phyloP scores from a whole-genome alignment of 495 filamentous ascomycete species.

The Poronia punctata region DNA sequence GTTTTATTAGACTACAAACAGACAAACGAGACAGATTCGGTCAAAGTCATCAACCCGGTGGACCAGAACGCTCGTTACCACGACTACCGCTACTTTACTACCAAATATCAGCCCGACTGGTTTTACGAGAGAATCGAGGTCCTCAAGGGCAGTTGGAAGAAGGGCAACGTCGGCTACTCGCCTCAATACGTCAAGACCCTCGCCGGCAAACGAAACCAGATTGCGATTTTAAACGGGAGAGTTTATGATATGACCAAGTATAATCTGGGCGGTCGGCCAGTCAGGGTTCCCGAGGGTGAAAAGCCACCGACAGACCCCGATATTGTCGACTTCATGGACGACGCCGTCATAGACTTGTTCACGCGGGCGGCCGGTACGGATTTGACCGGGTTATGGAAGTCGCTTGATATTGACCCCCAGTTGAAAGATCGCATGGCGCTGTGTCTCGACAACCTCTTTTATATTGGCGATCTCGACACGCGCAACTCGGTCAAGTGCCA shows the following conservation, averaged over 20 bases:
- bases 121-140: constrained; percentile 76
- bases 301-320: constrained; percentile 39
- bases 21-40: constrained; percentile 65
- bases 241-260: constrained; percentile 94
- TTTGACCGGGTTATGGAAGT: constrained; percentile 75
- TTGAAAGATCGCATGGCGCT: constrained; percentile 63
- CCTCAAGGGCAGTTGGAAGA: constrained; percentile 71
- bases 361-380: constrained; percentile 67
- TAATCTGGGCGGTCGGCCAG: constrained; percentile 62
- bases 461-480: constrained; percentile 86
- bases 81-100: constrained; percentile 81
- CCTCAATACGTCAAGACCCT: constrained; percentile 66
- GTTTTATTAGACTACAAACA: constrained; percentile 76
- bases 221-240: constrained; percentile 71
- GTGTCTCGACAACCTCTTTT: constrained; percentile 94
- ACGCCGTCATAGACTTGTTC: constrained; percentile 68
- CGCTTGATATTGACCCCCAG: constrained; percentile 47
- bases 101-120: constrained; percentile 83
- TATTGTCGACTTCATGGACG: constrained; percentile 77
- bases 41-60: constrained; percentile 52
- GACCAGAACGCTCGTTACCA: constrained; percentile 79
- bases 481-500: constrained; percentile 78
- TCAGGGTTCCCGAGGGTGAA: constrained; percentile 47
- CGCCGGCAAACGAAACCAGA: constrained; percentile 53
- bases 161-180: constrained; percentile 84